Evolutionary conservation across 768 basidiomycete species (phyloP).

Genomic region (Suillus subalutaceus): DNA sequence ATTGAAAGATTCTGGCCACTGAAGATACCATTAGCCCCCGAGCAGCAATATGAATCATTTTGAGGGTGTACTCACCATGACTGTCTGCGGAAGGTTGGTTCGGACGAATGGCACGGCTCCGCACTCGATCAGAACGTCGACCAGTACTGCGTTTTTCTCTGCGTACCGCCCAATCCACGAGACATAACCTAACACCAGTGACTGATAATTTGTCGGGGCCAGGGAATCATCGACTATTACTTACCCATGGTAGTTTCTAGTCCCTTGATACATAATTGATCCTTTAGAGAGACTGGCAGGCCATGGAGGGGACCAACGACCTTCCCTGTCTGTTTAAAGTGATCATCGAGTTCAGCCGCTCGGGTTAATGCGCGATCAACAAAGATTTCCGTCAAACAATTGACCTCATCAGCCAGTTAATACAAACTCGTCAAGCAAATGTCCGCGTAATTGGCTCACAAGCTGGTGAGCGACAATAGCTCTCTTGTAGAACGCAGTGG

Average conservation of each 20-base stretch:
- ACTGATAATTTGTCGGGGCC: neutral
- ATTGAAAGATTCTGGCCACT: constrained; percentile 84
- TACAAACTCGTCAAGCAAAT: neutral
- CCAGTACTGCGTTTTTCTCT: constrained; percentile 60
- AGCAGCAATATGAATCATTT: neutral
- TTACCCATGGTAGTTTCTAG: constrained; percentile 64
- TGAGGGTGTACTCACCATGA: constrained; percentile 52
- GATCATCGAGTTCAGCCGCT: constrained; percentile 68
- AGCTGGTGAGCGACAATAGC: constrained; percentile 81
- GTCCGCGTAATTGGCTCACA: constrained; percentile 38
- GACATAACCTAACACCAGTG: constrained; percentile 49
- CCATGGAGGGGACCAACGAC: constrained; percentile 75
- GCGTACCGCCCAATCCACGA: constrained; percentile 69
- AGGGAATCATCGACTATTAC: neutral
- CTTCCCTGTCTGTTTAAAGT: constrained; percentile 62
- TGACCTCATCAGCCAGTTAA: constrained; percentile 49
- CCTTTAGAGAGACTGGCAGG: constrained; percentile 74
- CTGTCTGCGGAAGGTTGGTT: constrained; percentile 78
- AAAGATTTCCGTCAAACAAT: constrained; percentile 83
- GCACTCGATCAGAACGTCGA: constrained; percentile 60
- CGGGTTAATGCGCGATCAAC: constrained; percentile 67
- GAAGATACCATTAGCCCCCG: neutral
- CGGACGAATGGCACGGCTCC: constrained; percentile 76
- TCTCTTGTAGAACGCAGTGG: constrained; percentile 73
- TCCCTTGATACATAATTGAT: constrained; percentile 70